Conservation (phyloP, 1,139 yeast species). For the Yamadazyma kanchanaburiensis region DNA sequence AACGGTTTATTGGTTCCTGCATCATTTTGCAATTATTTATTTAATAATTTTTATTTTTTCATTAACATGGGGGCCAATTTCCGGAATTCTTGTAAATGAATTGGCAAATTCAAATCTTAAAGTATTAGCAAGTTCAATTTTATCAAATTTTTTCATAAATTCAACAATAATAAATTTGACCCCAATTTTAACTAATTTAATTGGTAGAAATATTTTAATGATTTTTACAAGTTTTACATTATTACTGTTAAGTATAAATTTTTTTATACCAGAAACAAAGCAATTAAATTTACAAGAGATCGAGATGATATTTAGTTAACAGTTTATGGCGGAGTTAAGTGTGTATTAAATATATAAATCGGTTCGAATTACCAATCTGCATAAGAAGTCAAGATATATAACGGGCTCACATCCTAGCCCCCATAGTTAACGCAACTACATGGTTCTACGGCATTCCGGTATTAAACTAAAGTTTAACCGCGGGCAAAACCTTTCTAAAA, state of each 20-base stretch:
- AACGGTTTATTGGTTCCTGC: conserved; percentile 5
- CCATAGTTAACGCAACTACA: too few relatives aligned
- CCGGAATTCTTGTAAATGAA: conserved; percentile 23
- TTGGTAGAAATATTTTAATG: conserved; percentile 13
- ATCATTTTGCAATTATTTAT: conserved; percentile 12
- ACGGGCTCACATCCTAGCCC: too few relatives aligned
- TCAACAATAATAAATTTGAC: conserved; percentile 22
- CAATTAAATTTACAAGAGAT: conserved; percentile 5
- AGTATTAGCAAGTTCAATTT: conserved; percentile 21
- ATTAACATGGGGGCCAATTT: conserved; percentile 32
- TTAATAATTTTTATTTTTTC: conserved; percentile 22
- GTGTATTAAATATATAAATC: background rate
- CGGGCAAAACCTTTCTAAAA: too few relatives aligned
- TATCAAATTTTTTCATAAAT: conserved; percentile 23
- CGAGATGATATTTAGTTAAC: conserved; percentile 4
- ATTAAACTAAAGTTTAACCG: too few relatives aligned
- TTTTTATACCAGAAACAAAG: conserved; percentile 13
- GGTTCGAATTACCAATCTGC: too few relatives aligned
- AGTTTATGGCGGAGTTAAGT: too few relatives aligned
- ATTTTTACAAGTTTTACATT: conserved; percentile 18
- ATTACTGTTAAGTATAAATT: conserved; percentile 15
- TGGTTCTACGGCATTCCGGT: too few relatives aligned
- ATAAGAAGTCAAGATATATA: too few relatives aligned
- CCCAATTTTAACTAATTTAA: conserved; percentile 18
- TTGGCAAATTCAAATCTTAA: conserved; percentile 19